Percentiles rank a stretch among this genome's conserved stretches.
These are phyloP conservation scores for Sutorius eximius DNA, from an alignment of 1,284 basidiomycete species.

Conservation along the genomic window DNA sequence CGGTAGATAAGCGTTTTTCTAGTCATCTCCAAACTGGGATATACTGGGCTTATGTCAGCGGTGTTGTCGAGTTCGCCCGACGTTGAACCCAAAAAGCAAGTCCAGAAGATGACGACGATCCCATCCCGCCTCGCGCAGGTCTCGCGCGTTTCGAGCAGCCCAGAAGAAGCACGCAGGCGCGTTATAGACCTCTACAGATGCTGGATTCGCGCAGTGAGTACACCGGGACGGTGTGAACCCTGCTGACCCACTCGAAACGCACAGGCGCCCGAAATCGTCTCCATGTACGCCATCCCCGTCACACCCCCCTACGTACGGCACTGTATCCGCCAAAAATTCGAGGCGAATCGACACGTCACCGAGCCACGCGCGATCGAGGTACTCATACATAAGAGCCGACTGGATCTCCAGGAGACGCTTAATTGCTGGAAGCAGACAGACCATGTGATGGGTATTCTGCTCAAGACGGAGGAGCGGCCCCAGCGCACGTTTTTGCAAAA, in stretches of 20 bases:
- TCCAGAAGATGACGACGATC: conserved; percentile 75
- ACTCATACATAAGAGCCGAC: conserved; percentile 81
- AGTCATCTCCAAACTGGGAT: conserved; percentile 14
- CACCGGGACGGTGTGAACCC: neutral
- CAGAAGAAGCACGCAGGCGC: conserved; percentile 70
- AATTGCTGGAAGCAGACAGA: conserved; percentile 91
- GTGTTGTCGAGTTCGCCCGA: conserved; percentile 12
- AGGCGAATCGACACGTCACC: conserved; percentile 80
- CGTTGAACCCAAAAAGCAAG: neutral
- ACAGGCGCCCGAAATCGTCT: conserved; percentile 88
- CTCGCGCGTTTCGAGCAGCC: conserved; percentile 57
- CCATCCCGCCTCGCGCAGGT: conserved; percentile 84
- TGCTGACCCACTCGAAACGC: conserved; percentile 11
- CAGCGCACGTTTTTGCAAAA: conserved; percentile 77
- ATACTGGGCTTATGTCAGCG: conserved; percentile 18
- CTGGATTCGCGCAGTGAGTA: conserved; percentile 86
- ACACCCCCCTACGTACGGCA: conserved; percentile 82
- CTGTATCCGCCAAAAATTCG: conserved; percentile 86
- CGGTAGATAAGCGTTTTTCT: conserved; percentile 14
- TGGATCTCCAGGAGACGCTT: conserved; percentile 94
- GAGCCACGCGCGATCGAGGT: conserved; percentile 88
- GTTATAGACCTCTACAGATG: conserved; percentile 84
- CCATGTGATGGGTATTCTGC: conserved; percentile 68
- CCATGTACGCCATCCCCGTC: conserved; percentile 83
- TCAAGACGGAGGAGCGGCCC: conserved; percentile 51